phyloP scores from a whole-genome alignment of 495 filamentous ascomycete species.

The Trichoderma orchidacearum region DNA sequence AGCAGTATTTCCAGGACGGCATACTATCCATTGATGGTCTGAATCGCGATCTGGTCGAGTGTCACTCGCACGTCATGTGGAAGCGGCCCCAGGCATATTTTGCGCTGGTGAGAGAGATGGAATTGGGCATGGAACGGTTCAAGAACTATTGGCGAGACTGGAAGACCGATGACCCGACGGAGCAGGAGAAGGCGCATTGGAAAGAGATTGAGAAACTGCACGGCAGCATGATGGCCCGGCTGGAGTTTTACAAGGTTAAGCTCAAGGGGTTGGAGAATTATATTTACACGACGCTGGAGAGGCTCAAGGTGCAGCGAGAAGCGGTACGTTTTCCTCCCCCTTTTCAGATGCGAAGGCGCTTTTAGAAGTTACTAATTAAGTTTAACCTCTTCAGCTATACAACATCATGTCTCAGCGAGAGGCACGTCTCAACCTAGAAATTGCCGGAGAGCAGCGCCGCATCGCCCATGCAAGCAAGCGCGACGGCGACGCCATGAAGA shows the following conservation, averaged over 20 bases:
- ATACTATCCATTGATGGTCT: slow-evolving; percentile 38
- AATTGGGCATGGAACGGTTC: slow-evolving; percentile 28
- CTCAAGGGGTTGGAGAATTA: slow-evolving; percentile 43
- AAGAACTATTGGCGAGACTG: slow-evolving; percentile 8
- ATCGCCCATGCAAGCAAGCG: slow-evolving; percentile 42
- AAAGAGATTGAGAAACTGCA: slow-evolving; percentile 24
- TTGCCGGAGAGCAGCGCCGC: slow-evolving; percentile 41
- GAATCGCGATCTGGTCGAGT: slow-evolving; percentile 43
- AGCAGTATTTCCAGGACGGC: slow-evolving; percentile 32
- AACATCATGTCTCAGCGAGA: slow-evolving; percentile 47
- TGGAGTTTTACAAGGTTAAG: slow-evolving; percentile 42
- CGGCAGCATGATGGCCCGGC: slow-evolving; percentile 24
- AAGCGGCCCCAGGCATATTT: slow-evolving; percentile 43
- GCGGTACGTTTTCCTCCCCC: slow-evolving; percentile 25
- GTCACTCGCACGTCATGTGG: slow-evolving; percentile 42
- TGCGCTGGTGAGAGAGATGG: slow-evolving; percentile 32
- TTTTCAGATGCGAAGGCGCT: no score
- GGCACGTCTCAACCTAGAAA: slow-evolving; percentile 39
- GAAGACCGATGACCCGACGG: slow-evolving; percentile 7
- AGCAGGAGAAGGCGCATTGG: slow-evolving; percentile 3
- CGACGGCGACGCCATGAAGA: slow-evolving; percentile 42
- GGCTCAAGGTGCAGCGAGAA: slow-evolving; percentile 37
- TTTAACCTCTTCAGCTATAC: slow-evolving; percentile 22
- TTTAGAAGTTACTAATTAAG: no score
- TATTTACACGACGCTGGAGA: slow-evolving; percentile 37